phyloP scores from a whole-genome alignment of 2,329 filamentous ascomycete species.

The Huntiella bhutanensis region DNA sequence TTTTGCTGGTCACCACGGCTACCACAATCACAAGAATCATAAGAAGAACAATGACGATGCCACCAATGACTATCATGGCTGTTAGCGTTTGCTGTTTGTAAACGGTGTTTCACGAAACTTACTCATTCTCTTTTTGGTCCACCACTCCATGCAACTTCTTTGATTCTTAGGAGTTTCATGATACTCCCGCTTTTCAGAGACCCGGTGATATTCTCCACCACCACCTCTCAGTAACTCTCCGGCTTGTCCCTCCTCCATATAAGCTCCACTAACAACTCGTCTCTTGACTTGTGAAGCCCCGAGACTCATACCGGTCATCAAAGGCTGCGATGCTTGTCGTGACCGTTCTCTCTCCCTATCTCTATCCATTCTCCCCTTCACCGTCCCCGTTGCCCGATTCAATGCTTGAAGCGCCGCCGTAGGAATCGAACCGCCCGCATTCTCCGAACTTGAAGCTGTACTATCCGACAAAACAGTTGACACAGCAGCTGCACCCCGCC shows the following conservation, averaged over 20 bases:
- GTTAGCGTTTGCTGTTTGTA: background rate
- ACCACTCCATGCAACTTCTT: conserved; percentile 32
- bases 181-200: conserved; percentile 24
- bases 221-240: conserved; percentile 24
- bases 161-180: conserved; percentile 24
- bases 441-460: background rate
- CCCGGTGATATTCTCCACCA: conserved; percentile 28
- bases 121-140: conserved; percentile 17
- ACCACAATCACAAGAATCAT: conserved; percentile 50
- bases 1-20: conserved; percentile 47
- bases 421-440: background rate
- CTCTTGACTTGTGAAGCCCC: conserved; percentile 26
- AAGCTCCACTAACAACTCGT: conserved; percentile 49
- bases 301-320: conserved; percentile 25
- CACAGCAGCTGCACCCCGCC: background rate
- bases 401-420: background rate
- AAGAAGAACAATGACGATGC: conserved; percentile 33
- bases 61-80: conserved; percentile 30
- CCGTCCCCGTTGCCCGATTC: background rate
- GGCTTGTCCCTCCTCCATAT: conserved; percentile 47
- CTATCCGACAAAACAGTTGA: conserved; percentile 1
- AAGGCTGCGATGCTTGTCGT: conserved; percentile 5
- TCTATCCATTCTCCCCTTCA: background rate
- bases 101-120: conserved; percentile 21
- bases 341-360: background rate